Evolutionary conservation across 2,329 filamentous ascomycete species (phyloP).

Genomic region (Tolypocladium endophyticum): DNA sequence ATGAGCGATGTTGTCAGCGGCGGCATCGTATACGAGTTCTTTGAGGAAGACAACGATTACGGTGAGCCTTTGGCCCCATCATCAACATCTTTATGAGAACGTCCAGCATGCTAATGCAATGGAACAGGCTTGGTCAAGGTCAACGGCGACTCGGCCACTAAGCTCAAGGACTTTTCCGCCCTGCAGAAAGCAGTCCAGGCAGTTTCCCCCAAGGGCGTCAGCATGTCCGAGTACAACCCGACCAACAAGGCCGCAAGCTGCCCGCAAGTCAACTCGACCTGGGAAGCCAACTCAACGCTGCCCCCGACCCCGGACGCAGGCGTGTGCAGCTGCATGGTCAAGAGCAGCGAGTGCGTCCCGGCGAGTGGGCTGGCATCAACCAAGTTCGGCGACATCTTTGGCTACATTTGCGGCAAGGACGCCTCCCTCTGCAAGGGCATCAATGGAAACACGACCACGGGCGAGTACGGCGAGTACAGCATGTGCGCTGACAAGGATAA

Average conservation of each 20-base stretch:
- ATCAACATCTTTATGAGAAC: too few relatives aligned
- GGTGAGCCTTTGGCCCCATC: conserved; percentile 37
- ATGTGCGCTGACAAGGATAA: conserved; percentile 64
- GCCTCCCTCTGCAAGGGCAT: conserved; percentile 56
- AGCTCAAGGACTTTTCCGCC: conserved; percentile 63
- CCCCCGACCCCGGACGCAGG: conserved; percentile 71
- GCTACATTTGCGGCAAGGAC: conserved; percentile 55
- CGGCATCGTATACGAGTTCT: conserved; percentile 99
- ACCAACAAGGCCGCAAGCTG: conserved; percentile 64
- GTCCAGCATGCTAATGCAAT: not conserved
- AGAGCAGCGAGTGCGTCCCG: conserved; percentile 62
- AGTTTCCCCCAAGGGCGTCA: conserved; percentile 55
- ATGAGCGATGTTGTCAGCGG: conserved; percentile 89
- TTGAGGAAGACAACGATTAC: conserved; percentile 82
- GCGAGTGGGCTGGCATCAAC: conserved; percentile 43
- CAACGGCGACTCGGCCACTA: conserved; percentile 45
- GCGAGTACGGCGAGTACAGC: conserved; percentile 60
- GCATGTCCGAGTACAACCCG: conserved; percentile 60
- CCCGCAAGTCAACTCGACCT: conserved; percentile 53
- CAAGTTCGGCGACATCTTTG: conserved; percentile 62
- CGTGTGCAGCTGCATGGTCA: conserved; percentile 80
- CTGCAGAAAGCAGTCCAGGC: conserved; percentile 60
- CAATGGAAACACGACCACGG: conserved; percentile 31
- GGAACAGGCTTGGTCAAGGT: conserved; percentile 54
- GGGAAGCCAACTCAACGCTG: conserved; percentile 56